Evolutionary conservation across 176 grass and related monocot species (phyloP).

Genomic region (Otatea glauca): DNA sequence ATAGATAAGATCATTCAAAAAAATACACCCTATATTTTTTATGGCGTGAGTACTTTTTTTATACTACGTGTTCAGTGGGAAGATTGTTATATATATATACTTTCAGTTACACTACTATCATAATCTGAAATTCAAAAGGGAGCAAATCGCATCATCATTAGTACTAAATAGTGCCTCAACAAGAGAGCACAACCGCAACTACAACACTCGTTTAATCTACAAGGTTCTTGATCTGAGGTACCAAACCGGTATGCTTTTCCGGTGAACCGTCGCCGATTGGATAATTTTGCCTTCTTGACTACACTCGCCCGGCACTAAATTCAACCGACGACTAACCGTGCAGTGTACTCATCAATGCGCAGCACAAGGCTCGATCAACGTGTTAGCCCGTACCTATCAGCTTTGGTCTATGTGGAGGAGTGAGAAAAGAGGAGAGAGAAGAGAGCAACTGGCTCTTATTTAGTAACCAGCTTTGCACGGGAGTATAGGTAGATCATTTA

Average conservation of each 20-base stretch:
- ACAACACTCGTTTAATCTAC: background rate
- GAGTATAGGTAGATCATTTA: no score
- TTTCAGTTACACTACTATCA: background rate
- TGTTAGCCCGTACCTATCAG: background rate
- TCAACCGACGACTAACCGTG: background rate
- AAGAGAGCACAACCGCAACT: background rate
- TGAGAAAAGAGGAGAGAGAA: no score
- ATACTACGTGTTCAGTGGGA: background rate
- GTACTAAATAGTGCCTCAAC: slow-evolving; percentile 10
- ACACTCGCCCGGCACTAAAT: slow-evolving; percentile 22
- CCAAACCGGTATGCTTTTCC: slow-evolving; percentile 22
- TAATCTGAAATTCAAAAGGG: background rate
- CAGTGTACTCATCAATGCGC: slow-evolving; percentile 18
- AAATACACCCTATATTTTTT: no score
- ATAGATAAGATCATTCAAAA: no score
- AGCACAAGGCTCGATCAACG: background rate
- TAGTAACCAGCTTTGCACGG: no score
- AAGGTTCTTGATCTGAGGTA: slow-evolving; percentile 1
- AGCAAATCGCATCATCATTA: background rate
- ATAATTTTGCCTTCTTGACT: slow-evolving; percentile 28
- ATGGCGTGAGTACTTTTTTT: background rate
- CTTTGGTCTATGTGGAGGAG: no score
- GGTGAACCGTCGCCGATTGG: slow-evolving; percentile 42
- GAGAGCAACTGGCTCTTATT: no score
- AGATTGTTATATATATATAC: background rate